Evolutionary conservation across 208 protist genomes (phyloP), one percentile per base, ranked within the genome.

Genomic region (Trypanosoma vivax): DNA sequence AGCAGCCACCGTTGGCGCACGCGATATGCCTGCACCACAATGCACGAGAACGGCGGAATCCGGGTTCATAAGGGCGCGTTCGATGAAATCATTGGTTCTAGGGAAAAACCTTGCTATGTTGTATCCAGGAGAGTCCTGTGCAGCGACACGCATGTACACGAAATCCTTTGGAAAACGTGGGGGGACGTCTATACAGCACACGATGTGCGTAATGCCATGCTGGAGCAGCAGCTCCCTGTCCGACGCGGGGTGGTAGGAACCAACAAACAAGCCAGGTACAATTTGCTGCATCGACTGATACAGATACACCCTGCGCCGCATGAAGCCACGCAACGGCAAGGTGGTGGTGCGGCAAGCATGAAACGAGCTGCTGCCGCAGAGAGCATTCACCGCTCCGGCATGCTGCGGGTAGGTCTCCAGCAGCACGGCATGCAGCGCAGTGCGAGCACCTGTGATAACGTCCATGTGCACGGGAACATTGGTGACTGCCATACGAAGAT

Each of bases 11-110:
- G 77, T 85, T 19, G 86, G 79, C 4, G 79, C 82, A 25, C 86
- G 76, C 1, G 82, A 90, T 48, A 94, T 94, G 35, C 82, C 86
- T 2, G 79, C 82, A 0, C 82, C 86, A 47, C 86, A 94, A 53
- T 94, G 86, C 41, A 94, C 79, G 5, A 89, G 64, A 16, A 94
- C 79, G 0, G 45, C 70, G 5, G 70, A 75, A 29, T 67, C 64
- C n/a, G 39, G 30, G 31, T 60, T 56, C 11, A 76, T 66, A 10
- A 84, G 31, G 24, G 77, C 79, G 3, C 69, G 68, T 41, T 89
- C 78, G 41, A 90, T 88, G 59, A 90, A 94, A 23, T 79, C 66
- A 50, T 78, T 86, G 3, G 79, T 81, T 16, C 51, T 58, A 5
- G 30, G 50, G 39, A 94, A 87, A 62, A 76, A 70, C 2, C 33